Evolutionary conservation across 768 basidiomycete genomes (phyloP).

Genomic region (Russula earlei): DNA sequence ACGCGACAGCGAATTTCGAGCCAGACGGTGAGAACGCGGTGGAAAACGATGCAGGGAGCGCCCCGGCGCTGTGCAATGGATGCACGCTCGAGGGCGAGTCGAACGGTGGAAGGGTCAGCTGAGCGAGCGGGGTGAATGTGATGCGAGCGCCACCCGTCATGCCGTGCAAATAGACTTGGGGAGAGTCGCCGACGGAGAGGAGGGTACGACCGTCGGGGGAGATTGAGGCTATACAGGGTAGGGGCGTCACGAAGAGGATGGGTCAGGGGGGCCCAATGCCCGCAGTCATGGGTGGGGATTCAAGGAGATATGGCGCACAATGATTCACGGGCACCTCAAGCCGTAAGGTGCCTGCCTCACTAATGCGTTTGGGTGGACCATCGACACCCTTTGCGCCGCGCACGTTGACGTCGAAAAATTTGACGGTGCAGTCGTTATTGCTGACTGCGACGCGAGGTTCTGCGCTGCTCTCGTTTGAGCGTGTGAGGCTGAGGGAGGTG

Average conservation of each 20-base stretch:
- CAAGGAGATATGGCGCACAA: constrained; percentile 43
- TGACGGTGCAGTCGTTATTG: constrained; percentile 79
- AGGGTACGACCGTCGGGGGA: constrained; percentile 83
- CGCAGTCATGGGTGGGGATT: neutral
- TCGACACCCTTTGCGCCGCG: constrained; percentile 29
- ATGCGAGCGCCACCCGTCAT: constrained; percentile 50
- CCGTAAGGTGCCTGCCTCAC: constrained; percentile 42
- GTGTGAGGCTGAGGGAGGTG: constrained; percentile 51
- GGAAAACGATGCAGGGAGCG: constrained; percentile 67
- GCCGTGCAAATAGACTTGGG: constrained; percentile 74
- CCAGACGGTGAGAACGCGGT: constrained; percentile 72
- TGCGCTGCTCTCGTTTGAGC: constrained; percentile 50
- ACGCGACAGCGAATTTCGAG: constrained; percentile 71
- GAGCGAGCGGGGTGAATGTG: constrained; percentile 42
- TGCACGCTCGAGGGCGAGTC: constrained; percentile 26
- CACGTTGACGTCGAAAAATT: constrained; percentile 67
- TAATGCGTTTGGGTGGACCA: constrained; percentile 33
- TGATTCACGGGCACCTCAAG: constrained; percentile 74
- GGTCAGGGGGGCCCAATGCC: constrained; percentile 23
- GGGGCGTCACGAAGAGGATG: constrained; percentile 13
- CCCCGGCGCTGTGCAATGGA: constrained; percentile 19
- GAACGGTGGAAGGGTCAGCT: constrained; percentile 54
- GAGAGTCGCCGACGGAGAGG: constrained; percentile 85
- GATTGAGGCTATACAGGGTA: constrained; percentile 55
- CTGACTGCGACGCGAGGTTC: constrained; percentile 64